Percentiles rank a stretch among this genome's conserved stretches.
Evolutionary conservation across 176 grass and related monocot species (phyloP).

Genomic region (Avena sativa): DNA sequence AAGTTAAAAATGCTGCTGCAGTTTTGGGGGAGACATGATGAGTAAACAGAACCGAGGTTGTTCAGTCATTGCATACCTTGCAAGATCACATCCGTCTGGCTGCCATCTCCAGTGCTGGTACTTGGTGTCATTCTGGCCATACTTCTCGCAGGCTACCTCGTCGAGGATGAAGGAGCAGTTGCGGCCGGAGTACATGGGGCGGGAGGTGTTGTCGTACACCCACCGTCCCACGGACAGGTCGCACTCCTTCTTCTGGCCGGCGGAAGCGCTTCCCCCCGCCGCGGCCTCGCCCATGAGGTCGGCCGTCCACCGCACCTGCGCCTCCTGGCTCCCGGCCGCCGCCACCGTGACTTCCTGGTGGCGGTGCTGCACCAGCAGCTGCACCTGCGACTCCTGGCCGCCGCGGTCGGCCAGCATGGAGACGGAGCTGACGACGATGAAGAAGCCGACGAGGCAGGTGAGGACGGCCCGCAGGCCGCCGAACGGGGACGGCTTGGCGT

Average conservation of each 20-base stretch:
- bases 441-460: constrained; percentile 65
- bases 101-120: constrained; percentile 98
- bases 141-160: constrained; percentile 81
- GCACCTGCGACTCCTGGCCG: constrained; percentile 44
- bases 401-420: constrained; percentile 52
- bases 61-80: constrained; percentile 49
- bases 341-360: constrained; percentile 38
- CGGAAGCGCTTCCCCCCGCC: not conserved
- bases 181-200: constrained; percentile 66
- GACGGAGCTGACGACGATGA: constrained; percentile 56
- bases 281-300: constrained; percentile 25
- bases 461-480: constrained; percentile 54
- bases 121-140: constrained; percentile 73
- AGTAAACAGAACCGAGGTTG: not conserved
- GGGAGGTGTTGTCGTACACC: constrained; percentile 67
- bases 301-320: constrained; percentile 20
- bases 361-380: constrained; percentile 24
- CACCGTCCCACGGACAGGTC: constrained; percentile 61
- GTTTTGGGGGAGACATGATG: not conserved
- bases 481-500: not conserved
- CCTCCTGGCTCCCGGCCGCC: not conserved
- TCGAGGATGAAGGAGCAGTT: constrained; percentile 70
- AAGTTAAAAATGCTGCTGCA: not conserved
- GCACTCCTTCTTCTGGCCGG: constrained; percentile 42
- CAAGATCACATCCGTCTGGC: constrained; percentile 79